phyloP scores from a whole-genome alignment of 805 yeast genomes.

The Starmerella lactis-condensi region DNA sequence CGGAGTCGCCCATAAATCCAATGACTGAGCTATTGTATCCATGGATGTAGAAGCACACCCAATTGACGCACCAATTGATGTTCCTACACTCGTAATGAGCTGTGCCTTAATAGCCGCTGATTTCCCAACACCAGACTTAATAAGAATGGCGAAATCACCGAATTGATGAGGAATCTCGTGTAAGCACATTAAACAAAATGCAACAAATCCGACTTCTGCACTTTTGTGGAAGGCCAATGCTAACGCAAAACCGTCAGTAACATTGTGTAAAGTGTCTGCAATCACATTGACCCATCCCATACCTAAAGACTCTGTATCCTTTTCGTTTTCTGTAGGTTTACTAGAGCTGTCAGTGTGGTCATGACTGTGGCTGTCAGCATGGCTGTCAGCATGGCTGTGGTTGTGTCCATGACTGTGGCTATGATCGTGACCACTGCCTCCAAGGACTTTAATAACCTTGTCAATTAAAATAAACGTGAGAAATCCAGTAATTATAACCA shows the following conservation, averaged over 20 bases:
- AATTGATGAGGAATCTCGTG: constrained; percentile 72
- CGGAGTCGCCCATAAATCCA: constrained; percentile 29
- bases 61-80: constrained; percentile 29
- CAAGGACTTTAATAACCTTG: constrained; percentile 36
- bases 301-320: not conserved
- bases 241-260: constrained; percentile 61
- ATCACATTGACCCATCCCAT: constrained; percentile 33
- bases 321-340: constrained; percentile 9
- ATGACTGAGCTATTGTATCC: constrained; percentile 38
- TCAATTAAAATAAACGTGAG: constrained; percentile 42
- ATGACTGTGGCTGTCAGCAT: no score
- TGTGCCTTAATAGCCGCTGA: constrained; percentile 51
- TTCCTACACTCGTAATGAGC: constrained; percentile 44
- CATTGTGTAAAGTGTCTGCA: constrained; percentile 56
- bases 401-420: constrained; percentile 32
- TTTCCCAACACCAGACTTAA: constrained; percentile 50
- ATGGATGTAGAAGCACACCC: constrained; percentile 16
- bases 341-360: no score
- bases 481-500: constrained; percentile 44
- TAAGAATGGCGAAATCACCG: constrained; percentile 58
- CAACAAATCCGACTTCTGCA: constrained; percentile 43
- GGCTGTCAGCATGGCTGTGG: constrained; percentile 20
- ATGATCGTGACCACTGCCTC: constrained; percentile 22
- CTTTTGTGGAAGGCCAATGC: constrained; percentile 51
- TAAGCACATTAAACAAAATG: constrained; percentile 50